A percentile compares a stretch with the other conserved stretches of the same genome.
These are phyloP conservation scores for Melanogaster broomeanus DNA, from an alignment of 768 basidiomycete genomes.

Conservation along the genomic window DNA sequence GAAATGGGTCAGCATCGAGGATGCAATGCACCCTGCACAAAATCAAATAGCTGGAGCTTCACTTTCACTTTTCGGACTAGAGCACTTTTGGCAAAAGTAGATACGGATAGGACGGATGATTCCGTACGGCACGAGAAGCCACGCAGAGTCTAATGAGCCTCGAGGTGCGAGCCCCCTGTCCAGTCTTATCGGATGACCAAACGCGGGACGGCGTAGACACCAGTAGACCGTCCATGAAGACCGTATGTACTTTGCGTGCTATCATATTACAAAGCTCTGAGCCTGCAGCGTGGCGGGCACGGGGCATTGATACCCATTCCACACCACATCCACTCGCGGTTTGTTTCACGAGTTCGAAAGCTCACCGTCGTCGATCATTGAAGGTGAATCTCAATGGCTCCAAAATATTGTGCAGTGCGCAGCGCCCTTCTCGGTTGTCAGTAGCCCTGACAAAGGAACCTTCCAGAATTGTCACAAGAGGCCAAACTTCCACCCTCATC, in stretches of 20 bases:
- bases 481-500: constrained; percentile 56
- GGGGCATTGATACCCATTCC: constrained; percentile 14
- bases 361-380: constrained; percentile 4
- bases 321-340: constrained; percentile 7
- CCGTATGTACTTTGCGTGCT: constrained; percentile 7
- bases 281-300: constrained; percentile 26
- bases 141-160: not conserved
- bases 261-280: constrained; percentile 3
- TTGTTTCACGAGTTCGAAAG: constrained; percentile 10
- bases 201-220: constrained; percentile 10
- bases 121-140: not conserved
- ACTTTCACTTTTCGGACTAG: not conserved
- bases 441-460: not conserved
- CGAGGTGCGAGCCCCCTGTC: not conserved
- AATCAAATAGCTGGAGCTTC: constrained; percentile 31
- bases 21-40: constrained; percentile 21
- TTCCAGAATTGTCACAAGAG: constrained; percentile 53
- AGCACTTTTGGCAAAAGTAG: constrained; percentile 15
- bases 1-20: constrained; percentile 25
- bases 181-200: constrained; percentile 18
- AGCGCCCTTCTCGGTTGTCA: not conserved
- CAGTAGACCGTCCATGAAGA: not conserved
- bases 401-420: constrained; percentile 33
- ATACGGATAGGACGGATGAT: constrained; percentile 15
- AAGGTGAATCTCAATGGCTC: constrained; percentile 25